Percentiles rank a stretch among this genome's conserved stretches.
Evolutionary conservation across 768 basidiomycete species (phyloP).

Genomic region (Lactarius pseudohatsudake): DNA sequence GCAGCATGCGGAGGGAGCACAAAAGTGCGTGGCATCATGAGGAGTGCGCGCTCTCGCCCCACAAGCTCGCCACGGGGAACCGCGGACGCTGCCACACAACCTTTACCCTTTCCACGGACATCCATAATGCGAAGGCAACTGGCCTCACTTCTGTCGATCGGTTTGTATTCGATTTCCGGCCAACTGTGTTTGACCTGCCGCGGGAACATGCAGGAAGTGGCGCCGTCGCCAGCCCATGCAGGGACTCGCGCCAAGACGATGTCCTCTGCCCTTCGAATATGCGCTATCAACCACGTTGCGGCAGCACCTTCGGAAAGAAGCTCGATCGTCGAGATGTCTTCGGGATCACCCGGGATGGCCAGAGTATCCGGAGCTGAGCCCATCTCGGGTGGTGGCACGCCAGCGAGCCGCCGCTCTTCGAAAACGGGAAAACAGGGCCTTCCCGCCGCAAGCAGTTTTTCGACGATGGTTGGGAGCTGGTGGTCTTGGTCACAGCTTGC

Average conservation of each 20-base stretch:
- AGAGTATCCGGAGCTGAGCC: neutral
- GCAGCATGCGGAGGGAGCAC: neutral
- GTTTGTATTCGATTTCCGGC: neutral
- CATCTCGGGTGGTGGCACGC: slow-evolving; percentile 4
- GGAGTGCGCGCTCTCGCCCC: slow-evolving; percentile 40
- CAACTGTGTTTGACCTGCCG: neutral
- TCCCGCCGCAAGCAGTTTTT: neutral
- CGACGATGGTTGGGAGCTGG: neutral
- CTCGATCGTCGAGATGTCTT: neutral
- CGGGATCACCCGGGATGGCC: neutral
- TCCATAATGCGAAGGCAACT: slow-evolving; percentile 10
- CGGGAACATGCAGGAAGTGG: slow-evolving; percentile 11
- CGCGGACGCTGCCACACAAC: slow-evolving; percentile 36
- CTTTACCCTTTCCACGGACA: slow-evolving; percentile 32
- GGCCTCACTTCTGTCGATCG: neutral
- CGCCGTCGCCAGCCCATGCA: neutral
- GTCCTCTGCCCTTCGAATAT: neutral
- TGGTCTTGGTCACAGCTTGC: neutral
- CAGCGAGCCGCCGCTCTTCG: slow-evolving; percentile 1
- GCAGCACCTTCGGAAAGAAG: neutral
- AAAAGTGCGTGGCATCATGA: slow-evolving; percentile 30
- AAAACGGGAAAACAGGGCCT: neutral
- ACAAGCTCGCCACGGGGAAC: slow-evolving; percentile 38
- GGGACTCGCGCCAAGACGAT: slow-evolving; percentile 9
- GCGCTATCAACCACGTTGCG: neutral